Percentiles rank a stretch among this genome's conserved stretches.
Evolutionary conservation across 1,139 yeast genomes (phyloP).

Genomic region (Hyphopichia pseudoburtonii): DNA sequence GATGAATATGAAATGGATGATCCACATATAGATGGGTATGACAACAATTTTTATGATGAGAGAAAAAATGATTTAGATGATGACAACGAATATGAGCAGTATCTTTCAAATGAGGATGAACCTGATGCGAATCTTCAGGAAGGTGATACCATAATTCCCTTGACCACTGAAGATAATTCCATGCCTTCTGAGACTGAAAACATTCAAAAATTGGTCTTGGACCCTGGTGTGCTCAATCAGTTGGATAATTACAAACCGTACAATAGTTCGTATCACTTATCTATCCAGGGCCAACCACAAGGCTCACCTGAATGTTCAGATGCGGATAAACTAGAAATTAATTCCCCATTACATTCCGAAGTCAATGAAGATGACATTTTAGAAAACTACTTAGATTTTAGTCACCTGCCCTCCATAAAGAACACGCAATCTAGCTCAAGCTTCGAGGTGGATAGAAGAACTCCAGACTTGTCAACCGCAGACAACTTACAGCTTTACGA

Average conservation of each 20-base stretch:
- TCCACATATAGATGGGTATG: too few species aligned
- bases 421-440: conserved; percentile 1
- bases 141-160: neutral
- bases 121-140: too few species aligned
- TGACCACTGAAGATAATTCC: too few species aligned
- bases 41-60: too few species aligned
- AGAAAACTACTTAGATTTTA: conserved; percentile 34
- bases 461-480: conserved; percentile 10
- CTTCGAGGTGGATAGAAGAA: conserved; percentile 4
- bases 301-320: conserved; percentile 3
- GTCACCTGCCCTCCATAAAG: conserved; percentile 18
- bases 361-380: conserved; percentile 29
- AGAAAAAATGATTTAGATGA: too few species aligned
- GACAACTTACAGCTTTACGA: conserved; percentile 27
- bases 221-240: neutral
- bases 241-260: conserved; percentile 4
- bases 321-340: too few species aligned
- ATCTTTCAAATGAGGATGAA: too few species aligned
- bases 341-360: conserved; percentile 12
- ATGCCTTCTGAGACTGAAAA: too few species aligned
- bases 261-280: conserved; percentile 30
- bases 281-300: conserved; percentile 23
- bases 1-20: too few species aligned
- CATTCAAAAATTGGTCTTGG: neutral
- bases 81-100: too few species aligned